Percentiles rank a stretch among this genome's conserved stretches.
Conservation (phyloP, 768 basidiomycete genomes). For the Suillus occidentalis region DNA sequence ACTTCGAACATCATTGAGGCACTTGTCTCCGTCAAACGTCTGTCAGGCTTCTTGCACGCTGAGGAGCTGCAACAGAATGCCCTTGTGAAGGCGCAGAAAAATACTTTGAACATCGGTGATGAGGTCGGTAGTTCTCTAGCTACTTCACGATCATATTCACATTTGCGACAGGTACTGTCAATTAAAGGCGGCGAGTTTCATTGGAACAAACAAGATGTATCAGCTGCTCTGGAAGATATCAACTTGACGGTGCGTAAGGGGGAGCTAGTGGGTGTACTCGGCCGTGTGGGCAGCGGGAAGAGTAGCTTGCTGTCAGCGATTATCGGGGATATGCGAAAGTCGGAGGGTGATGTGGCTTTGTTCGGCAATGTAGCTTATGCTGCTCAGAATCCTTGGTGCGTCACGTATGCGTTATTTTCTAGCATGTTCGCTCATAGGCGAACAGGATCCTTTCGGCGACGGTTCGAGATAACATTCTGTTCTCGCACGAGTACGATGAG, state of each 20-base stretch:
- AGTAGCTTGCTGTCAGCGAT: constrained; percentile 77
- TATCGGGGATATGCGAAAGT: constrained; percentile 82
- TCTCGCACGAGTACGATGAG: constrained; percentile 87
- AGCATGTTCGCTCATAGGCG: not conserved
- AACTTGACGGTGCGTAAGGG: constrained; percentile 77
- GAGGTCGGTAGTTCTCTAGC: constrained; percentile 39
- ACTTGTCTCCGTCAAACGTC: constrained; percentile 75
- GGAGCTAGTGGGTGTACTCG: constrained; percentile 81
- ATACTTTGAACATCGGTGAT: constrained; percentile 53
- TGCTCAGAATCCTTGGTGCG: constrained; percentile 82
- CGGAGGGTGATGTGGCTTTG: constrained; percentile 70
- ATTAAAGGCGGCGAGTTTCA: constrained; percentile 79
- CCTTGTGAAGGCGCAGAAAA: constrained; percentile 48
- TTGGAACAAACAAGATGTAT: constrained; percentile 63
- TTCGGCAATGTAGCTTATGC: constrained; percentile 79
- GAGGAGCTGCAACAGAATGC: constrained; percentile 83
- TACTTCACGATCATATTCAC: not conserved
- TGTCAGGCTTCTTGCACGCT: constrained; percentile 72
- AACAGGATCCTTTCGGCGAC: constrained; percentile 81
- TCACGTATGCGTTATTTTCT: not conserved
- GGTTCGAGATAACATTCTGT: constrained; percentile 88
- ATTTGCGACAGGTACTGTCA: constrained; percentile 49
- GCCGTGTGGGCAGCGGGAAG: constrained; percentile 93
- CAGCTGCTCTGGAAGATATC: constrained; percentile 72
- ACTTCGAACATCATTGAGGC: constrained; percentile 85